These are phyloP conservation scores for Pichia sp. DNA, from an alignment of 1,139 yeast species.

Conservation along the genomic window DNA sequence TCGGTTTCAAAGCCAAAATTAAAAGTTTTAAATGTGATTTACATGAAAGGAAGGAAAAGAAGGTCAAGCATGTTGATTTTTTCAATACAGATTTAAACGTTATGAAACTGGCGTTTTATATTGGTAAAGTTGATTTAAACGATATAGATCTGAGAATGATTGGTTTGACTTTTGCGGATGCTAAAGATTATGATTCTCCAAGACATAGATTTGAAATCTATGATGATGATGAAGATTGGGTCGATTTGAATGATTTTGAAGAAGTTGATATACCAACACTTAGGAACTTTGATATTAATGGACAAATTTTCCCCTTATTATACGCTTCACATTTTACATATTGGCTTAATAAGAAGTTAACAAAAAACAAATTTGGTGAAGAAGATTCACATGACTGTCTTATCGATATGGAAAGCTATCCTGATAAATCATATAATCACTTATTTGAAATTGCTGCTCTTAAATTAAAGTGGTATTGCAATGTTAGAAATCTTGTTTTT, in stretches of 20 bases:
- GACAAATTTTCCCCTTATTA: constrained; percentile 59
- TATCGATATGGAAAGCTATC: constrained; percentile 10
- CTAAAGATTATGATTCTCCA: constrained; percentile 30
- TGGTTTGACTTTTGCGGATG: constrained; percentile 44
- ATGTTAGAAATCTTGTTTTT: constrained; percentile 55
- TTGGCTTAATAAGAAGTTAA: constrained; percentile 35
- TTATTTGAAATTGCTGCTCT: constrained; percentile 71
- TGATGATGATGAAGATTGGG: constrained; percentile 47
- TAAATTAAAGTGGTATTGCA: constrained; percentile 75
- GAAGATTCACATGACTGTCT: constrained; percentile 39
- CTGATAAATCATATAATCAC: constrained; percentile 44
- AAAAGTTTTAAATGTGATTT: constrained; percentile 64
- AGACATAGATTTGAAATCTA: constrained; percentile 17
- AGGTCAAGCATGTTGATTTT: constrained; percentile 52
- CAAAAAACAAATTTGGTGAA: constrained; percentile 17
- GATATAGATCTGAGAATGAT: constrained; percentile 71
- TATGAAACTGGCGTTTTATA: constrained; percentile 62
- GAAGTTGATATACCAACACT: constrained; percentile 56
- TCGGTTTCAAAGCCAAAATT: constrained; percentile 76
- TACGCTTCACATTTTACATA: constrained; percentile 69
- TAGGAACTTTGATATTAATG: constrained; percentile 23
- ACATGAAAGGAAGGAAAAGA: constrained; percentile 79
- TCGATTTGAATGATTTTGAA: constrained; percentile 70
- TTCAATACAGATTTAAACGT: constrained; percentile 52
- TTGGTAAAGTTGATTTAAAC: constrained; percentile 64